Evolutionary conservation across 192 early-diverging fungal species (phyloP), one percentile per base, ranked within the genome.

Genomic region (Umbelopsis vinacea): DNA sequence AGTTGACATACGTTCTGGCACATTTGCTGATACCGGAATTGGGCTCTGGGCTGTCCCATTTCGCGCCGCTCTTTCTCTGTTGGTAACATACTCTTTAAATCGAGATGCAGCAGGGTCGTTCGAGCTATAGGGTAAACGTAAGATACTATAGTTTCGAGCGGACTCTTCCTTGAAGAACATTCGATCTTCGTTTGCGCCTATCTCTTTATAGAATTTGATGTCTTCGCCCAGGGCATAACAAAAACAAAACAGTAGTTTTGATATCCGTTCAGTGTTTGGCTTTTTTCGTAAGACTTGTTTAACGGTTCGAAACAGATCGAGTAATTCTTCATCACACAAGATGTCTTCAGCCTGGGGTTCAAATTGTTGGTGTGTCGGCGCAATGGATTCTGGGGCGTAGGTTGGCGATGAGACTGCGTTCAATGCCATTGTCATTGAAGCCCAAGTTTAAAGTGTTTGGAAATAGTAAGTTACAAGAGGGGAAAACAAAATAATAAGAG

Each of bases 281-380:
- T 70, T 68, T 53, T 76, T 76, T 2, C 75, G 68, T 10, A 76
- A 37, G 26, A 76, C 37, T 47, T 70, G 72, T 52, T 80, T 76
- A 43, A 76, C 52, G 29, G 73, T 68, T 22, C 72, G 68, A 46
- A 80, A 80, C 5, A 80, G 55, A 46, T 76, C 79, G 2, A 80
- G 66, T 24, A 80, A 45, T 22, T 80, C 79, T 52, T 80, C 75
- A 50, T 80, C 79, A n/a, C 38, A 70, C 29, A 80, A 50, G 47
- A 80, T 80, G 53, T 80, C 79, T 53, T 80, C 79, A n/a, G 71
- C 74, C 21, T 71, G 71, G 0, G 74, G 79, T 21, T 76, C 24
- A 45, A 55, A 70, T 21, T 46, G 33, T 71, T 63, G 57, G 57
- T 63, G 57, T 37, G 33, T 29, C 2, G 57, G 26, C 19, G 10